A percentile compares a stretch with the other conserved stretches of the same genome.
Conservation (phyloP, 2,329 filamentous ascomycete genomes). For the Aspergillus niger region DNA sequence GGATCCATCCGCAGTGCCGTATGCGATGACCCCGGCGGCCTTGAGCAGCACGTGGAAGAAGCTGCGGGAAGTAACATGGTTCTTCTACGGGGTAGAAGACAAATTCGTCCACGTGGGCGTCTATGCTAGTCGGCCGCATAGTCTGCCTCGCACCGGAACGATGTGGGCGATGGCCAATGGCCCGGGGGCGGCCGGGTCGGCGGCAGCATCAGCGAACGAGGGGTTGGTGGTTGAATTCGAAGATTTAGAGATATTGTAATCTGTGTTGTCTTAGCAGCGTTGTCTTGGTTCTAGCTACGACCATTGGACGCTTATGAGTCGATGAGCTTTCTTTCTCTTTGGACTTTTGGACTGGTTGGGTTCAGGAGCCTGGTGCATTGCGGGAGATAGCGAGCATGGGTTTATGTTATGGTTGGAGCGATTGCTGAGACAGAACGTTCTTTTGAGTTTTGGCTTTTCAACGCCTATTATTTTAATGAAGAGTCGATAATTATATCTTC, state of each 20-base stretch:
- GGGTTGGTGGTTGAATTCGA: constrained; percentile 54
- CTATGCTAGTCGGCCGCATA: constrained; percentile 59
- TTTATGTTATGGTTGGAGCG: background rate
- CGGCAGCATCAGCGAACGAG: constrained; percentile 30
- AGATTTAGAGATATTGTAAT: constrained; percentile 47
- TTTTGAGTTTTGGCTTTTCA: background rate
- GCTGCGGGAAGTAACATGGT: constrained; percentile 62
- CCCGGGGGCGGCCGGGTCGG: constrained; percentile 26
- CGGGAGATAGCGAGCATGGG: background rate
- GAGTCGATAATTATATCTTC: too few species aligned
- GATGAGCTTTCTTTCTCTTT: background rate
- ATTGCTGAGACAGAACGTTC: background rate
- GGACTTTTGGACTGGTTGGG: background rate
- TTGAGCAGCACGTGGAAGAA: constrained; percentile 57
- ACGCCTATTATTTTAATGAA: background rate
- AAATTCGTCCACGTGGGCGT: constrained; percentile 61
- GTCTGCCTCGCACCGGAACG: constrained; percentile 43
- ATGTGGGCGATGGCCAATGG: constrained; percentile 45
- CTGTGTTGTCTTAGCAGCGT: constrained; percentile 1
- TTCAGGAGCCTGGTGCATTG: background rate
- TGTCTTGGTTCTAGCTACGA: background rate
- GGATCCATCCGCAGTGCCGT: constrained; percentile 41
- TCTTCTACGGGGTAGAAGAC: constrained; percentile 62
- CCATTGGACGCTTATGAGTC: background rate
- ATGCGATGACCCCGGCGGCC: constrained; percentile 39